These are phyloP conservation scores for Aegilops speltoides DNA, from an alignment of 176 grass and related monocot genomes.

Conservation along the genomic window DNA sequence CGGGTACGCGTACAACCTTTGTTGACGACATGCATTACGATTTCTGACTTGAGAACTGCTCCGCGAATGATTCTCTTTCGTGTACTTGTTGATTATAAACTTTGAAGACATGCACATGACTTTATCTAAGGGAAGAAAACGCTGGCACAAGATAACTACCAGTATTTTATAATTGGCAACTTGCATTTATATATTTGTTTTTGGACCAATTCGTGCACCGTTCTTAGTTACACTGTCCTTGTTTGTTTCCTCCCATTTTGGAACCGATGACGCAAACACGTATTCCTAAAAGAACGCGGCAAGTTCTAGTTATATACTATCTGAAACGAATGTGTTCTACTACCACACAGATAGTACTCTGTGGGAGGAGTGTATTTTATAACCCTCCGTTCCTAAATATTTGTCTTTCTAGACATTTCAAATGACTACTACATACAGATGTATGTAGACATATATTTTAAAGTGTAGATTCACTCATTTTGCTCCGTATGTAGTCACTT, in stretches of 20 bases:
- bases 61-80: not conserved
- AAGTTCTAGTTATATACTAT: no score
- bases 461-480: no score
- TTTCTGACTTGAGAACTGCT: not conserved
- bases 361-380: no score
- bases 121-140: not conserved
- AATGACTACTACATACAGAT: no score
- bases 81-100: not conserved
- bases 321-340: not conserved
- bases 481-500: no score
- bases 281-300: not conserved
- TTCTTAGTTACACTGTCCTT: no score
- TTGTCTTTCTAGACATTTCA: no score
- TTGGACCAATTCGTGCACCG: not conserved
- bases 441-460: no score
- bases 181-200: not conserved
- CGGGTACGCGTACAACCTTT: not conserved
- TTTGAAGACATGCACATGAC: not conserved
- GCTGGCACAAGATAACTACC: not conserved
- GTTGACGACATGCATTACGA: not conserved
- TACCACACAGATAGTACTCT: not conserved
- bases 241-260: not conserved
- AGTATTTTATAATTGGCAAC: constrained; percentile 1
- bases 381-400: no score
- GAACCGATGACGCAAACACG: constrained; percentile 9